Conservation (phyloP, 1,284 basidiomycete species). For the Megacollybia platyphylla region DNA sequence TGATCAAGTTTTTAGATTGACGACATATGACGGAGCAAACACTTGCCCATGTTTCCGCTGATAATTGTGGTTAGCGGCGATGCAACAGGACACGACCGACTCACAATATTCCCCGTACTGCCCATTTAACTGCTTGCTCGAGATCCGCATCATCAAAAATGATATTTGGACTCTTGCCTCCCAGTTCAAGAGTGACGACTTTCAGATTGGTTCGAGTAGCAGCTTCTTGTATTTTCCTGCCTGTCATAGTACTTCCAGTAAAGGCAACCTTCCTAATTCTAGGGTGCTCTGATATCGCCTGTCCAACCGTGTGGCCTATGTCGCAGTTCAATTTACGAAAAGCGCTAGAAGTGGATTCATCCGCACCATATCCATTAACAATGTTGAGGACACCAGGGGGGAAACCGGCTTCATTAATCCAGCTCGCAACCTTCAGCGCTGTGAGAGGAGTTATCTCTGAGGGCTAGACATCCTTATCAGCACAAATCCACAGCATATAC, state of each 20-base stretch:
- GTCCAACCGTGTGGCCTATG: constrained; percentile 7
- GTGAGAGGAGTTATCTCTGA: constrained; percentile 66
- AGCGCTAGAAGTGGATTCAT: not conserved
- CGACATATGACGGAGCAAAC: not conserved
- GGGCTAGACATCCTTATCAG: constrained; percentile 22
- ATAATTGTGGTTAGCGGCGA: constrained; percentile 66
- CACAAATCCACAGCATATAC: not conserved
- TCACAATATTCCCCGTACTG: constrained; percentile 59
- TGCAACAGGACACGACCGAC: constrained; percentile 47
- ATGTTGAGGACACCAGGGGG: constrained; percentile 64
- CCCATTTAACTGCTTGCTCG: constrained; percentile 4
- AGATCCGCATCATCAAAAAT: constrained; percentile 5
- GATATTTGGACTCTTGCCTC: constrained; percentile 5
- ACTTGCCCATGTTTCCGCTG: constrained; percentile 56
- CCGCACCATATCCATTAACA: constrained; percentile 44
- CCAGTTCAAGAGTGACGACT: constrained; percentile 3
- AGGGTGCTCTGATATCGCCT: constrained; percentile 30
- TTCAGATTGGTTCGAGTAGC: constrained; percentile 1
- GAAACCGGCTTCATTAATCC: constrained; percentile 38
- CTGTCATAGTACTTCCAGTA: constrained; percentile 61
- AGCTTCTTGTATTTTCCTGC: constrained; percentile 67
- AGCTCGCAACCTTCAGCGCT: constrained; percentile 25
- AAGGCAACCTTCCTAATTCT: constrained; percentile 52
- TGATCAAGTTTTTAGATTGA: not conserved
- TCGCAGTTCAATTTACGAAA: not conserved